Conservation (phyloP, 257 asterid species). For the Apocynum venetum region DNA sequence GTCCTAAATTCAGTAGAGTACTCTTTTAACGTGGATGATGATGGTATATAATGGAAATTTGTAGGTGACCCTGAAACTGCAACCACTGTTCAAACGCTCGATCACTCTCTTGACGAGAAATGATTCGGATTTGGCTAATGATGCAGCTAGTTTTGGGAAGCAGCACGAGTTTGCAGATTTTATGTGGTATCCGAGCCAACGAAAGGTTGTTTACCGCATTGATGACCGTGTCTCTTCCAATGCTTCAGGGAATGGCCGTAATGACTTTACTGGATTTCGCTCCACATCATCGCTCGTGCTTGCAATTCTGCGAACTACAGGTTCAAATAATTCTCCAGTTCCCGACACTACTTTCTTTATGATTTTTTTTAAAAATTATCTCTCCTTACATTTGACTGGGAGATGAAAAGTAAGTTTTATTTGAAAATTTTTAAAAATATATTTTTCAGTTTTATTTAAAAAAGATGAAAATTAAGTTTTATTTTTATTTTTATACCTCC, state of each 20-base stretch:
- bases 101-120: slow-evolving; percentile 27
- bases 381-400: too few relatives aligned
- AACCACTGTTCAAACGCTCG: slow-evolving; percentile 50
- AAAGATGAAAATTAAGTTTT: too few relatives aligned
- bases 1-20: too few relatives aligned
- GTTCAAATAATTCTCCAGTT: slow-evolving; percentile 5
- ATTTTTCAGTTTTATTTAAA: too few relatives aligned
- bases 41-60: too few relatives aligned
- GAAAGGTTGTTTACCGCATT: slow-evolving; percentile 33
- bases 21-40: too few relatives aligned
- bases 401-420: too few relatives aligned
- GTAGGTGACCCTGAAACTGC: slow-evolving; percentile 51
- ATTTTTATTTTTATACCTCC: too few relatives aligned
- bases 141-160: slow-evolving; percentile 30
- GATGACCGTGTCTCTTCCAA: slow-evolving; percentile 45
- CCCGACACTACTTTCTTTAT: too few relatives aligned
- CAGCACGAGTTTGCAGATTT: slow-evolving; percentile 62
- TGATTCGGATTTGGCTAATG: slow-evolving; percentile 41
- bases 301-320: slow-evolving; percentile 29
- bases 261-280: slow-evolving; percentile 44
- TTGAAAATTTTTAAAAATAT: too few relatives aligned
- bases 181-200: slow-evolving; percentile 54
- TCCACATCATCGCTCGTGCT: slow-evolving; percentile 32
- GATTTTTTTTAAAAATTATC: too few relatives aligned
- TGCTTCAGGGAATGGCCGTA: slow-evolving; percentile 39